These are phyloP conservation scores for Cryphonectria naterciae DNA, from an alignment of 2,329 filamentous ascomycete genomes.

Conservation along the genomic window DNA sequence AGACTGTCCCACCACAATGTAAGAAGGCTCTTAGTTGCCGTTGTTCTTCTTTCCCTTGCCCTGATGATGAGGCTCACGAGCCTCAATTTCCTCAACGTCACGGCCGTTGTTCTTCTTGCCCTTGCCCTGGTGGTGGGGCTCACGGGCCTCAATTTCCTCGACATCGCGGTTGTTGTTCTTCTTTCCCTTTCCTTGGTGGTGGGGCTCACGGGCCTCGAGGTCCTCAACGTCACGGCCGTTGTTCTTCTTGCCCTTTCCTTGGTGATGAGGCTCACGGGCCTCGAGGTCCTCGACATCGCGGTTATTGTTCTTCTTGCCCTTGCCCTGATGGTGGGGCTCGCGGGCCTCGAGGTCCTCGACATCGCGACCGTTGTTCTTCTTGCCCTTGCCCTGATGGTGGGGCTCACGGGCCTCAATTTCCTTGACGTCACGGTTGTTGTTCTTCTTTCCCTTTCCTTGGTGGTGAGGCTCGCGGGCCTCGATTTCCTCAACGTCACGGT, in stretches of 20 bases:
- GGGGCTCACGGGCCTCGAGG: conserved; percentile 6
- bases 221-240: conserved; percentile 24
- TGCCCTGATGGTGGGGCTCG: conserved; percentile 31
- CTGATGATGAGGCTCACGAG: conserved; percentile 35
- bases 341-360: conserved; percentile 12
- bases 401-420: conserved; percentile 25
- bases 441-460: conserved; percentile 22
- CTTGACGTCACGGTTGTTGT: conserved; percentile 2
- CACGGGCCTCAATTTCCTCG: conserved; percentile 15
- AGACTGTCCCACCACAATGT: neutral
- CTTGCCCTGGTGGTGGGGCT: conserved; percentile 26
- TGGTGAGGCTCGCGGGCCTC: conserved; percentile 22
- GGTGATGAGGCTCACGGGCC: conserved; percentile 33
- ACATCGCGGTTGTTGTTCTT: conserved; percentile 20
- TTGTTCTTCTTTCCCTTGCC: conserved; percentile 1
- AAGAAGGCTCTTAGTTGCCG: neutral
- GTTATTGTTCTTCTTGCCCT: conserved; percentile 12
- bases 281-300: conserved; percentile 21
- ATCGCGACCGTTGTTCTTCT: conserved; percentile 21
- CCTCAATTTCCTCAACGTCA: conserved; percentile 24
- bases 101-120: conserved; percentile 8
- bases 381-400: conserved; percentile 17
- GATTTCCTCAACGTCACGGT: conserved; percentile 14
- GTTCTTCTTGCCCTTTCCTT: conserved; percentile 22
- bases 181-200: conserved; percentile 15